These are phyloP conservation scores for Hirschfeldia incana DNA, from an alignment of 345 rosid genomes.

Conservation along the genomic window DNA sequence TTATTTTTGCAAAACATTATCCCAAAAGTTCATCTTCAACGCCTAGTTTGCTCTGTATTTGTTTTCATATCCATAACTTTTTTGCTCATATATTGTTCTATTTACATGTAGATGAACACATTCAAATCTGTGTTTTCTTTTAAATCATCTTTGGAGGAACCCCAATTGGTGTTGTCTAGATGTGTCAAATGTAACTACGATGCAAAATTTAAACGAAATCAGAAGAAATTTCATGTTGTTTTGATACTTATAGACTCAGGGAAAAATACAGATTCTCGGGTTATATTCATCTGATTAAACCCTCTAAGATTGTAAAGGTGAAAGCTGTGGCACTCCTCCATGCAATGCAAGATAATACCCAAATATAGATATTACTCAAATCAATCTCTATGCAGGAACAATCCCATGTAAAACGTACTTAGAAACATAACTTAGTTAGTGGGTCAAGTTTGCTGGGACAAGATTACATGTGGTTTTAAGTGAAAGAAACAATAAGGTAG, in stretches of 20 bases:
- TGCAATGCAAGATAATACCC: not conserved
- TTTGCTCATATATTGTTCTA: not conserved
- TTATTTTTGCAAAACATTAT: not conserved
- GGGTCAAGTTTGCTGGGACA: not conserved
- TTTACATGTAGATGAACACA: not conserved
- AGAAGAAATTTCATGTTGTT: not conserved
- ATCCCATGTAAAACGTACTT: slow-evolving; percentile 12
- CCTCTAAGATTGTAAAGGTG: not conserved
- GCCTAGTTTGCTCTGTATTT: not conserved
- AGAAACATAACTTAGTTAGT: not conserved
- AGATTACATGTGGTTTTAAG: not conserved
- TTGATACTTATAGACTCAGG: not conserved
- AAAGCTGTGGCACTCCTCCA: not conserved
- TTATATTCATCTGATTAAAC: not conserved
- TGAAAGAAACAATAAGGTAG: not conserved
- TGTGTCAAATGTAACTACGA: not conserved
- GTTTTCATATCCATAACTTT: not conserved
- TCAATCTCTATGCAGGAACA: not conserved
- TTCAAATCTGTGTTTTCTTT: not conserved
- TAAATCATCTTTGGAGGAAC: not conserved
- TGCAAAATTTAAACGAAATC: not conserved
- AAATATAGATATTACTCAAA: slow-evolving; percentile 2
- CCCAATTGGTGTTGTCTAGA: not conserved
- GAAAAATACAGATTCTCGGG: not conserved
- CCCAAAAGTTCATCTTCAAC: not conserved